Evolutionary conservation across 805 yeast genomes (phyloP).

Genomic region (Candida sakaeoensis): DNA sequence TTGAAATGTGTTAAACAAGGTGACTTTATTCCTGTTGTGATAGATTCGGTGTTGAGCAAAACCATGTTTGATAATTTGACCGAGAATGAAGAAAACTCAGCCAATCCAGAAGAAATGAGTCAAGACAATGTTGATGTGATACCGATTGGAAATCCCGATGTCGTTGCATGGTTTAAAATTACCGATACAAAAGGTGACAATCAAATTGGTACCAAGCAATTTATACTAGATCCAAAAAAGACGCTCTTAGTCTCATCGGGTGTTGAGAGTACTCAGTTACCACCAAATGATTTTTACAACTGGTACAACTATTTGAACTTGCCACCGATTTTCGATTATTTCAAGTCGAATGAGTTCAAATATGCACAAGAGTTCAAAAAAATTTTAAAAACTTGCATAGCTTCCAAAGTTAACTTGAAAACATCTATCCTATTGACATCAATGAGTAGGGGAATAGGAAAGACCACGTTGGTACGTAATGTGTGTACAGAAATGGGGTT

Average conservation of each 20-base stretch:
- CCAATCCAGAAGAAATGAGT: constrained; percentile 10
- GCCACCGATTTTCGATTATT: constrained; percentile 37
- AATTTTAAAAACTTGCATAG: constrained; percentile 52
- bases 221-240: constrained; percentile 58
- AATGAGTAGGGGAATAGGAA: constrained; percentile 74
- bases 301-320: constrained; percentile 50
- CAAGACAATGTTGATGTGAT: constrained; percentile 27
- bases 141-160: constrained; percentile 63
- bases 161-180: constrained; percentile 83
- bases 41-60: constrained; percentile 65
- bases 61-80: constrained; percentile 41
- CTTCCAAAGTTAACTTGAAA: constrained; percentile 37
- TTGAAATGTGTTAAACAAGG: constrained; percentile 58
- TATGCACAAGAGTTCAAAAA: constrained; percentile 50
- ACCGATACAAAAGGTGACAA: constrained; percentile 44
- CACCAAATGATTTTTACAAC: constrained; percentile 29
- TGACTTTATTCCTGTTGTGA: constrained; percentile 72
- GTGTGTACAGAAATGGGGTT: constrained; percentile 58
- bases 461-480: constrained; percentile 57
- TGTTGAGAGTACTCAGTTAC: constrained; percentile 36
- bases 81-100: constrained; percentile 23
- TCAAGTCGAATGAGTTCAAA: constrained; percentile 26
- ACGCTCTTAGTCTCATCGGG: constrained; percentile 74
- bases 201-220: constrained; percentile 32
- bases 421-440: constrained; percentile 70